Evolutionary conservation across 495 filamentous ascomycete species (phyloP), one percentile per base, ranked within the genome.

Genomic region (Penicillium lividum): DNA sequence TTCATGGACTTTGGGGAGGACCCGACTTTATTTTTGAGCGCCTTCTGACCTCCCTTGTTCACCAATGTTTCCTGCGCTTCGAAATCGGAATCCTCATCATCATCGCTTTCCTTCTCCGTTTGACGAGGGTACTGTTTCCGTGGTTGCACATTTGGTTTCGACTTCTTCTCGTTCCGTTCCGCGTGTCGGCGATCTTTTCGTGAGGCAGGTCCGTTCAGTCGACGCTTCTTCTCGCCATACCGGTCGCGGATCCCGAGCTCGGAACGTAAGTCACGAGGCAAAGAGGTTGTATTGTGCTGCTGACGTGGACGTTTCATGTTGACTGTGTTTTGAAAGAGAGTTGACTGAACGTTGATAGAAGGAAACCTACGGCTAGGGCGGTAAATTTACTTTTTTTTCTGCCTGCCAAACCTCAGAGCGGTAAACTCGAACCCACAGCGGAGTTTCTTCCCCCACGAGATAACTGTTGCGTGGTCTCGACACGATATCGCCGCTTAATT

Each of bases 161-260:
- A 61, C 65, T 83, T 88, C 69, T 86, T 86, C 65, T 79, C 73
- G 33, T 67, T 63, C 50, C 86, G 75, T 56, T 83, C 84, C 27
- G 77, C 80, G 64, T 82, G 86, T 11, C 84, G 78, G 38, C 80
- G 77, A 43, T 89, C 84, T 77, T 89, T 89, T 53, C 86, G 82
- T 31, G 75, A 68, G 1, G 64, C 64, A 43, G 77, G 73, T 8
- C 70, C 72, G 33, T 69, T 73, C 6, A 67, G 70, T 48, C 68
- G 74, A 27, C 76, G 73, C 57, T 76, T 72, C 62, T 75, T 75
- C 5, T 69, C 67, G 13, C 71, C 68, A 44, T 74, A 76, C 3
- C 64, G 60, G 62, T 76, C 77, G 54, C 74, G 69, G 29, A 81
- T 75, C 4, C 81, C 82, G 16, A 92, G 67, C 66, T 89, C 81